Percentiles rank a stretch among this genome's conserved stretches.
phyloP scores from a whole-genome alignment of 2,329 filamentous ascomycete genomes.

The Ophiostoma sp. region DNA sequence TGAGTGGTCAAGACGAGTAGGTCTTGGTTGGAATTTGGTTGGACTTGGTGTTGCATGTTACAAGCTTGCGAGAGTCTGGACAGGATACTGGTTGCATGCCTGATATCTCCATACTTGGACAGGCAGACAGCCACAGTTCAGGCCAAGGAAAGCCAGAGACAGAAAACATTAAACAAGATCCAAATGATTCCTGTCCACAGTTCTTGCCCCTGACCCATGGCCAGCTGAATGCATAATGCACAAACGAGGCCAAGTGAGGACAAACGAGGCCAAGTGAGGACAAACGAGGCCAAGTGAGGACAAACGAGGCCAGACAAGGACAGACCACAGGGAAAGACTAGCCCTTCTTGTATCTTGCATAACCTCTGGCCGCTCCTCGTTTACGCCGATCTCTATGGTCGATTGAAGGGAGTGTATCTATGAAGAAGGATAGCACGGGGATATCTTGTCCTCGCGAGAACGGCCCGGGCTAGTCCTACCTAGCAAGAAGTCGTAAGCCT shows the following conservation, averaged over 20 bases:
- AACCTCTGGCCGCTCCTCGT: neutral
- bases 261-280: neutral
- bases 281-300: neutral
- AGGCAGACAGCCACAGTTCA: neutral
- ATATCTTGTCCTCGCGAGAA: neutral
- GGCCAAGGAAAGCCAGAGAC: neutral
- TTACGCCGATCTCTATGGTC: neutral
- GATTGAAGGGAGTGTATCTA: neutral
- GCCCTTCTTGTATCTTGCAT: neutral
- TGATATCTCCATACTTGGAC: neutral
- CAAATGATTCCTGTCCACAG: neutral
- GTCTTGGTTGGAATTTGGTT: neutral
- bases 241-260: neutral
- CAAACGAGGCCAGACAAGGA: neutral
- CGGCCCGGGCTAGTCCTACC: neutral
- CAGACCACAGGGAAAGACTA: neutral
- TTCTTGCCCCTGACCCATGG: constrained; percentile 11
- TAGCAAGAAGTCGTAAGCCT: neutral
- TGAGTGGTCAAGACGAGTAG: neutral
- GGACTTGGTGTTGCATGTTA: neutral
- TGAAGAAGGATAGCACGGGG: neutral
- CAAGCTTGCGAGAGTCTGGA: neutral
- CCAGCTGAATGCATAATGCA: constrained; percentile 21
- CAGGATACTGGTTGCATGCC: neutral
- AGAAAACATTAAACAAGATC: too few species aligned